Percentiles rank a stretch among this genome's conserved stretches.
Evolutionary conservation across 2,329 filamentous ascomycete genomes (phyloP).

Genomic region (Cercospora nicotianae): DNA sequence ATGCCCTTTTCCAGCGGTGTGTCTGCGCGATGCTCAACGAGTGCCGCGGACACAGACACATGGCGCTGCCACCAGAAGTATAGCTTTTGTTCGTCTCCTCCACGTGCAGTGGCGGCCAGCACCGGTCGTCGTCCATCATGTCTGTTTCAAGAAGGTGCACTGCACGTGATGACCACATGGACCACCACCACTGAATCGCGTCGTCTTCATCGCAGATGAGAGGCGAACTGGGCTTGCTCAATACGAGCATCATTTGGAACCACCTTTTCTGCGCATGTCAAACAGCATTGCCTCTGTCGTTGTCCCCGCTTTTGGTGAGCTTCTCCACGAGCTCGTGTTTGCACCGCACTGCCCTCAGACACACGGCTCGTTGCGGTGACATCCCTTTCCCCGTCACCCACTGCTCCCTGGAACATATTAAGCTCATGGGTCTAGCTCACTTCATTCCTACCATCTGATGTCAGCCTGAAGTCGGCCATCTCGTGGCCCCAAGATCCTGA

Average conservation of each 20-base stretch:
- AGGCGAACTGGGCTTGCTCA: neutral
- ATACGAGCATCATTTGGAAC: neutral
- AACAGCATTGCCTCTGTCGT: neutral
- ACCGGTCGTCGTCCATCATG: neutral
- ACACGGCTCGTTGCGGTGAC: neutral
- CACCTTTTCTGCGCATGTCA: neutral
- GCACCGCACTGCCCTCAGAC: neutral
- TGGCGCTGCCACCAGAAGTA: neutral
- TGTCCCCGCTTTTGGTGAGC: neutral
- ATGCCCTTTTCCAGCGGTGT: neutral
- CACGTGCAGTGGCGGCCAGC: neutral
- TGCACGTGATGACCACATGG: neutral
- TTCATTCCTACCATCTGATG: neutral
- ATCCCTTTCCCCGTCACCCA: neutral
- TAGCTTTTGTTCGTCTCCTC: neutral
- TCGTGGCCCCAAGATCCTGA: neutral
- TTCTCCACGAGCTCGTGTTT: neutral
- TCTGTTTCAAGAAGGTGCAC: neutral
- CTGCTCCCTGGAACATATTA: neutral
- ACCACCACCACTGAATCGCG: neutral
- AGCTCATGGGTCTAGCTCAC: neutral
- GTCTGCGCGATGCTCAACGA: neutral
- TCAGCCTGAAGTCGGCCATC: neutral
- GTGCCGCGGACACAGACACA: neutral
- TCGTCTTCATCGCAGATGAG: neutral